phyloP scores from a whole-genome alignment of 2,329 filamentous ascomycete species.

The Pyricularia sp. region DNA sequence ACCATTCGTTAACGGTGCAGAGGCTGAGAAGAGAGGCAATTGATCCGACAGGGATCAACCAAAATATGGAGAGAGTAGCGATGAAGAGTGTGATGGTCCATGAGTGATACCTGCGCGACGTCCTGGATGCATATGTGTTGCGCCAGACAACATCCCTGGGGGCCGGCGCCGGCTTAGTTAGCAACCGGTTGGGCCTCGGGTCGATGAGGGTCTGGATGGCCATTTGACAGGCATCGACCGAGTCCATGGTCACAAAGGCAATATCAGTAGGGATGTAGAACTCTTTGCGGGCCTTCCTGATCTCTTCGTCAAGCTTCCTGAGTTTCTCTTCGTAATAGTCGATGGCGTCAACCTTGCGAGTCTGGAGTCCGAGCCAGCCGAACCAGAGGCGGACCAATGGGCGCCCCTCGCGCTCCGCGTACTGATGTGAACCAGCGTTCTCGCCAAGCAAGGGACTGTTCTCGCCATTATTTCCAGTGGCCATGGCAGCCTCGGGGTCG shows the following conservation, averaged over 20 bases:
- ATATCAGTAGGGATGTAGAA: conserved; percentile 70
- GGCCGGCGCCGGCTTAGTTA: conserved; percentile 79
- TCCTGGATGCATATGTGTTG: conserved; percentile 78
- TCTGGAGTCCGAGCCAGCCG: conserved; percentile 64
- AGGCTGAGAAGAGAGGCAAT: conserved; percentile 74
- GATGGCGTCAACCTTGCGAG: conserved; percentile 74
- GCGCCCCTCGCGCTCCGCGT: conserved; percentile 34
- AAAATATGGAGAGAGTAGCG: conserved; percentile 73
- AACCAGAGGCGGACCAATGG: conserved; percentile 71
- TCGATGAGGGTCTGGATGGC: conserved; percentile 91
- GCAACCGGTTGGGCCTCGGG: conserved; percentile 73
- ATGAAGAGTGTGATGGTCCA: conserved; percentile 84
- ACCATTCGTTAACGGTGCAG: conserved; percentile 66
- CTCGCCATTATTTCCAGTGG: conserved; percentile 30
- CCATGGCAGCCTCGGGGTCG: conserved; percentile 23
- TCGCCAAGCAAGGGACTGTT: conserved; percentile 45
- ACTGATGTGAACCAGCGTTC: conserved; percentile 25
- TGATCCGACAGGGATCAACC: conserved; percentile 73
- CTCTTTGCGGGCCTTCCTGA: conserved; percentile 60
- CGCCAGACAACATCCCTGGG: conserved; percentile 91
- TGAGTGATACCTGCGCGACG: conserved; percentile 63
- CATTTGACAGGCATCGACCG: conserved; percentile 88
- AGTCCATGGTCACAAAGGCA: conserved; percentile 97
- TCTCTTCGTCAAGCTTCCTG: conserved; percentile 65
- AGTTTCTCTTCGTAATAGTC: conserved; percentile 90